Conservation (phyloP, 2,329 filamentous ascomycete genomes). For the Endocalyx cinctus region DNA sequence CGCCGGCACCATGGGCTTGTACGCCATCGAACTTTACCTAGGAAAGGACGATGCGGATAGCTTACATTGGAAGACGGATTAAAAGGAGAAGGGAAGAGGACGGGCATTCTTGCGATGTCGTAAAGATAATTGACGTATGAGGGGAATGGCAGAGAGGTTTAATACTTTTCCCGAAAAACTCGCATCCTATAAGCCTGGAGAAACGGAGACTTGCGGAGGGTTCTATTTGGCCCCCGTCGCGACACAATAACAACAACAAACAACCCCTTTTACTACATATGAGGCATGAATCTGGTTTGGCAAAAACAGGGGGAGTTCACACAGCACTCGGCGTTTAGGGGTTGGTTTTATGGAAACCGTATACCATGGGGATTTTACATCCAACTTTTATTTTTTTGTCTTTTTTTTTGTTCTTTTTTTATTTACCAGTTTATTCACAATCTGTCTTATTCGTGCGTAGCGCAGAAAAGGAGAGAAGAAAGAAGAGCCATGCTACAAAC, state of each 20-base stretch:
- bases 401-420: not conserved
- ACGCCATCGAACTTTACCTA: slow-evolving; percentile 85
- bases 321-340: slow-evolving; percentile 29
- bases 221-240: too few relatives aligned
- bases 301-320: too few relatives aligned
- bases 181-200: too few relatives aligned
- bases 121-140: slow-evolving; percentile 1
- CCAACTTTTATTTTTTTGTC: slow-evolving; percentile 19
- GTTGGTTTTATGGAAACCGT: slow-evolving; percentile 25
- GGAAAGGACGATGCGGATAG: slow-evolving; percentile 77
- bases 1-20: slow-evolving; percentile 80
- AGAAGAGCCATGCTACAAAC: too few relatives aligned
- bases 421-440: not conserved
- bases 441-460: too few relatives aligned
- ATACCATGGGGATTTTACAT: slow-evolving; percentile 26
- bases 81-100: slow-evolving; percentile 1
- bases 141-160: too few relatives aligned
- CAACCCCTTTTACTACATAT: too few relatives aligned
- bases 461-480: too few relatives aligned
- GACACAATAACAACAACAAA: too few relatives aligned
- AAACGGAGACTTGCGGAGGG: too few relatives aligned
- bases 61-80: slow-evolving; percentile 92
- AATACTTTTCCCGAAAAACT: too few relatives aligned
- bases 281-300: too few relatives aligned
- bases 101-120: not conserved